Percentiles rank a stretch among this genome's conserved stretches.
Conservation (phyloP, 352 stramenopile species). For the Pythium phragmitis region DNA sequence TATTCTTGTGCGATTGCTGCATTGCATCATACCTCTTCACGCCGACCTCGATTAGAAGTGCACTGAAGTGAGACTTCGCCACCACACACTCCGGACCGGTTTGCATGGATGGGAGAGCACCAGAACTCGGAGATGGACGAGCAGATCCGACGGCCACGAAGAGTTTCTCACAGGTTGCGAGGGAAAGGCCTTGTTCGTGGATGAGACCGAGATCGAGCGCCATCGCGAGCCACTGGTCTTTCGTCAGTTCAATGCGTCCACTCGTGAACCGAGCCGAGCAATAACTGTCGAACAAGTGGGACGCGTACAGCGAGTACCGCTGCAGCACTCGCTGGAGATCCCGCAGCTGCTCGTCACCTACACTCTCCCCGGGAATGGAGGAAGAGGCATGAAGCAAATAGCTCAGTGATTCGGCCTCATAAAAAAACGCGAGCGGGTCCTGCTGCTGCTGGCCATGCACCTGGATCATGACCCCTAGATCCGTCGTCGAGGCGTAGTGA, state of each 20-base stretch:
- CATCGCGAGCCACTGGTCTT: constrained; percentile 37
- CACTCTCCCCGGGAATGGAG: not conserved
- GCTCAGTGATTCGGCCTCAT: constrained; percentile 12
- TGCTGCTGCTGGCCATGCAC: not conserved
- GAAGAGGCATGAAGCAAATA: not conserved
- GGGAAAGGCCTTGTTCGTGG: not conserved
- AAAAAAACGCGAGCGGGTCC: constrained; percentile 16
- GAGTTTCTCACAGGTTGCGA: not conserved
- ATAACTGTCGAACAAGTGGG: constrained; percentile 46
- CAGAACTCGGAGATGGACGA: not conserved
- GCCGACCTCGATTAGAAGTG: constrained; percentile 2
- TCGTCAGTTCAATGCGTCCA: constrained; percentile 8
- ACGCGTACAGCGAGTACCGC: constrained; percentile 40
- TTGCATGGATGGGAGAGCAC: not conserved
- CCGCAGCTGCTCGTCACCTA: not conserved
- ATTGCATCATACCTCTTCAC: not conserved
- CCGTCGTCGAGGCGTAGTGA: not conserved
- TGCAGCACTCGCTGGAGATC: constrained; percentile 38
- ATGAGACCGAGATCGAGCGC: constrained; percentile 28
- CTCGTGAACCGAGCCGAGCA: constrained; percentile 24
- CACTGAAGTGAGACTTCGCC: constrained; percentile 1
- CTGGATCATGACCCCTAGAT: not conserved
- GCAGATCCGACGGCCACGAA: constrained; percentile 3
- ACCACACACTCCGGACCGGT: not conserved
- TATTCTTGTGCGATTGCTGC: not conserved